A percentile compares a stretch with the other conserved stretches of the same genome.
Evolutionary conservation across 1,284 basidiomycete species (phyloP).

Genomic region (Sanghuangporus sanghuang): DNA sequence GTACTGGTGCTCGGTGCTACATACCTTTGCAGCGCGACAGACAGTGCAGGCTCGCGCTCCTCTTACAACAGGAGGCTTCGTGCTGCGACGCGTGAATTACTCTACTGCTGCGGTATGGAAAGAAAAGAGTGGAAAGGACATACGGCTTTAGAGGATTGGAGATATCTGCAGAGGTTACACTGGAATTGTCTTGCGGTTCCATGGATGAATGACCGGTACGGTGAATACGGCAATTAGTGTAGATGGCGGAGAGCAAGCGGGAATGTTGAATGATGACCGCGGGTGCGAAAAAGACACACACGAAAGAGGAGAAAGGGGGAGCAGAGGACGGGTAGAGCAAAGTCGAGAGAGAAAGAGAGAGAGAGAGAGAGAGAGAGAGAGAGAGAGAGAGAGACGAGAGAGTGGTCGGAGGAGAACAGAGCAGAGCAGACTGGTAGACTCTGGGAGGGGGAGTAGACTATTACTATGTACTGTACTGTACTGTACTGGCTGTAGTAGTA

Average conservation of each 20-base stretch:
- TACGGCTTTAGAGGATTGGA: conserved; percentile 39
- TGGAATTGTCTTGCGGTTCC: conserved; percentile 31
- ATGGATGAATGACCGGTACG: conserved; percentile 9
- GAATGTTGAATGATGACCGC: background rate
- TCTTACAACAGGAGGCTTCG: conserved; percentile 61
- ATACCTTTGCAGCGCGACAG: conserved; percentile 75
- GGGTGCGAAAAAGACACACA: background rate
- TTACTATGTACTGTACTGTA: conserved; percentile 71
- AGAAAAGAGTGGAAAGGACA: conserved; percentile 65
- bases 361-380: conserved; percentile 30
- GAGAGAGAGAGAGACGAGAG: background rate
- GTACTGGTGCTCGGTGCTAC: conserved; percentile 14
- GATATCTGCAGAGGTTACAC: background rate
- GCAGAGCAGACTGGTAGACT: conserved; percentile 44
- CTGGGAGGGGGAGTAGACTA: conserved; percentile 70
- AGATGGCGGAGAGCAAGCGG: conserved; percentile 2
- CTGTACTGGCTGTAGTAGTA: conserved; percentile 63
- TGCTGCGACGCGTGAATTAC: conserved; percentile 61
- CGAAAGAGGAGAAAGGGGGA: background rate
- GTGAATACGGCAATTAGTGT: conserved; percentile 5
- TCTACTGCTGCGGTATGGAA: conserved; percentile 31
- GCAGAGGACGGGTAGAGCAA: conserved; percentile 62
- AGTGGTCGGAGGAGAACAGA: conserved; percentile 69
- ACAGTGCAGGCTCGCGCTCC: conserved; percentile 77
- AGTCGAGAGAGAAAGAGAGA: too few species aligned